Conservation (phyloP, 2,329 filamentous ascomycete species). For the Bertia moriformis region DNA sequence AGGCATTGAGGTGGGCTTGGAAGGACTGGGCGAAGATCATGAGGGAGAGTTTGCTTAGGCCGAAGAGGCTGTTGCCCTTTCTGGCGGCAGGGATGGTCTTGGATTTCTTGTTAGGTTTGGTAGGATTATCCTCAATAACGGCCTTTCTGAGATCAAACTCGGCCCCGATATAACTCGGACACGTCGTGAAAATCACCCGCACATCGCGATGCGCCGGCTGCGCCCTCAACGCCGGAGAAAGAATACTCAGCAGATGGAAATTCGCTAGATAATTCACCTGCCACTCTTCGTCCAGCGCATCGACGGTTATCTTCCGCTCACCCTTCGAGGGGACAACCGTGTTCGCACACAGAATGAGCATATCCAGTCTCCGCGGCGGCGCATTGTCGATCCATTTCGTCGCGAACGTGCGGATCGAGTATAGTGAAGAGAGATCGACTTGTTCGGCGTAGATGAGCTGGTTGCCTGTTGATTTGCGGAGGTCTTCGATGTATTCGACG, state of each 20-base stretch:
- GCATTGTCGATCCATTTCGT: slow-evolving; percentile 97
- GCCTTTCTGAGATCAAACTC: slow-evolving; percentile 27
- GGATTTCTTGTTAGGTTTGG: slow-evolving; percentile 4
- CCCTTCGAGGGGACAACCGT: slow-evolving; percentile 58
- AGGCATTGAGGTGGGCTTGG: slow-evolving; percentile 78
- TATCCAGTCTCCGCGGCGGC: slow-evolving; percentile 75
- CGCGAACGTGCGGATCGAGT: slow-evolving; percentile 82
- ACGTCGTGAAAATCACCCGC: slow-evolving; percentile 72
- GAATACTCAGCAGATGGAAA: slow-evolving; percentile 82
- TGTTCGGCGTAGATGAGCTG: slow-evolving; percentile 89
- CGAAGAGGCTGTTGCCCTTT: slow-evolving; percentile 22
- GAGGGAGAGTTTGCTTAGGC: slow-evolving; percentile 61
- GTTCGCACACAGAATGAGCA: slow-evolving; percentile 76
- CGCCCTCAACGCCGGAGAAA: slow-evolving; percentile 76
- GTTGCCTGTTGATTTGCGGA: slow-evolving; percentile 65
- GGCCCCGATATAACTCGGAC: slow-evolving; percentile 73
- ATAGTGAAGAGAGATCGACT: slow-evolving; percentile 75
- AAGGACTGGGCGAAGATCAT: slow-evolving; percentile 82
- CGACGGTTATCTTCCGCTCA: slow-evolving; percentile 44
- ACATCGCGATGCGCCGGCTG: slow-evolving; percentile 93
- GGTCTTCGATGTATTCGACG: slow-evolving; percentile 79
- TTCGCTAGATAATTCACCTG: slow-evolving; percentile 91
- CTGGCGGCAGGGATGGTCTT: slow-evolving; percentile 7
- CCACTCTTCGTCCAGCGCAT: slow-evolving; percentile 82
- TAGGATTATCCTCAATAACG: slow-evolving; percentile 1